Evolutionary conservation across 2,329 filamentous ascomycete genomes (phyloP).

Genomic region (Emergomyces orientalis): DNA sequence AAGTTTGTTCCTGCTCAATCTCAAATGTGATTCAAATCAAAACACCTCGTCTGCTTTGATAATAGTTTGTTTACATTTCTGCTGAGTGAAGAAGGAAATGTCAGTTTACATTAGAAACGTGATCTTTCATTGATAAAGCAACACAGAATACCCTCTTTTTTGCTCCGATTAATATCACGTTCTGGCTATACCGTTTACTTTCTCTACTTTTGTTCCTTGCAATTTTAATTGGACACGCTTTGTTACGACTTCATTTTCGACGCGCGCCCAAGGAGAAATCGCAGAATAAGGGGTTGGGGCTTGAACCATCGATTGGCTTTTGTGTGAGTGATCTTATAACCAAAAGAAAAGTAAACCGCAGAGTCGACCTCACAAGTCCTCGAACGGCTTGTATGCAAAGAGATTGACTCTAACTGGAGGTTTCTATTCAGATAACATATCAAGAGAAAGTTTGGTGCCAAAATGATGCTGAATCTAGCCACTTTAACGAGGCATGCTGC

Average conservation of each 20-base stretch:
- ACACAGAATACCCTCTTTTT: neutral
- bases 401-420: neutral
- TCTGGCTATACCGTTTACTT: neutral
- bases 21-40: neutral
- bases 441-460: neutral
- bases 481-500: neutral
- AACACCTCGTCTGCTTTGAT: neutral
- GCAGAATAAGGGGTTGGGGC: neutral
- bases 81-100: neutral
- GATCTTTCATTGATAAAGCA: neutral
- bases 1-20: neutral
- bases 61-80: neutral
- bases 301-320: neutral
- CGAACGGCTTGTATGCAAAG: neutral
- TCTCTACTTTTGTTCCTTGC: neutral
- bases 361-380: neutral
- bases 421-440: neutral
- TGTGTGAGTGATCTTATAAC: neutral
- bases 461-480: neutral
- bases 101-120: neutral
- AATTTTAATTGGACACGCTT: neutral
- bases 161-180: neutral
- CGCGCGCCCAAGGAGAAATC: neutral
- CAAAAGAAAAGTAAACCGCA: neutral
- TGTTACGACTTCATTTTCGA: neutral